phyloP scores from a whole-genome alignment of 306 rosid genomes.

The Fragaria iinumae region DNA sequence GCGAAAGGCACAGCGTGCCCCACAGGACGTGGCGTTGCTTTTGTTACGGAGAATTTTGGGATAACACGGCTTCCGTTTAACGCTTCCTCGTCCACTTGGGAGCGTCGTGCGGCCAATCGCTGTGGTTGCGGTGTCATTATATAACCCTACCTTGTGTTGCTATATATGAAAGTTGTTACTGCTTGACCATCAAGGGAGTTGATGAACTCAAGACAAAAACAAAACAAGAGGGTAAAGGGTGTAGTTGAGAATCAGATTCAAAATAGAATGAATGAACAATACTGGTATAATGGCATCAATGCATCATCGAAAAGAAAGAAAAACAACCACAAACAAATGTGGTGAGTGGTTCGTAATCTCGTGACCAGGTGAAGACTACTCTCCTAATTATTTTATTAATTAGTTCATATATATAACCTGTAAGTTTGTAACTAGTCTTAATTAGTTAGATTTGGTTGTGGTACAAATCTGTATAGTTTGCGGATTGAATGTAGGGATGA shows the following conservation, averaged over 20 bases:
- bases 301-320: too few species aligned
- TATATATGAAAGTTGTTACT: neutral
- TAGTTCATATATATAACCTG: too few species aligned
- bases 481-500: too few species aligned
- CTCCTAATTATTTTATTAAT: too few species aligned
- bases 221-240: neutral
- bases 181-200: neutral
- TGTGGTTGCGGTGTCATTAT: neutral
- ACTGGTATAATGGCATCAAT: neutral
- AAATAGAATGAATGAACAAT: too few species aligned
- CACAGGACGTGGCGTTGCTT: neutral
- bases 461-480: too few species aligned
- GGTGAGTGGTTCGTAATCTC: too few species aligned
- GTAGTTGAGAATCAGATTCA: neutral
- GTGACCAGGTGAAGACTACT: too few species aligned
- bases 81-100: neutral
- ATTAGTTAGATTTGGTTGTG: too few species aligned
- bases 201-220: neutral
- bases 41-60: neutral
- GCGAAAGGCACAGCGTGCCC: too few species aligned
- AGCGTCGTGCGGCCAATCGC: neutral
- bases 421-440: too few species aligned
- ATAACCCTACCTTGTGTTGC: neutral
- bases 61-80: neutral
- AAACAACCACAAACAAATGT: too few species aligned